Conservation (phyloP, 768 basidiomycete genomes). For the Sporobolomyces roseus region DNA sequence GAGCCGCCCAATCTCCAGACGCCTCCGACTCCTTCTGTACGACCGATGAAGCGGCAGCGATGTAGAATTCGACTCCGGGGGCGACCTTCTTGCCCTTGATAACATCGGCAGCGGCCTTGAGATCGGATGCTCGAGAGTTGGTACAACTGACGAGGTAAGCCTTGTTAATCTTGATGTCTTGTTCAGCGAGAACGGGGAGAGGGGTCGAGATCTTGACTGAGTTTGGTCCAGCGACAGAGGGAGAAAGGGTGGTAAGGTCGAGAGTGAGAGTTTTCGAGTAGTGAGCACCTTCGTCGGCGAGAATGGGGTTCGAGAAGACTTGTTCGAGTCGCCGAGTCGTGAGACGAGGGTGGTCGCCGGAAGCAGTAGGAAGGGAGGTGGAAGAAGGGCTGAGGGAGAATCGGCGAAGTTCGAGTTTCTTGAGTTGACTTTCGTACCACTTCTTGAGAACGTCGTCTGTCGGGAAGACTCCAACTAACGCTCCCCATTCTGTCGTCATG, state of each 20-base stretch:
- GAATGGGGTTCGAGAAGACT: conserved; percentile 55
- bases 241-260: conserved; percentile 87
- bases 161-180: conserved; percentile 80
- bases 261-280: conserved; percentile 86
- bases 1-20: conserved; percentile 78
- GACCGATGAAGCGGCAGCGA: conserved; percentile 86
- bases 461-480: conserved; percentile 90
- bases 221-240: conserved; percentile 95
- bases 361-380: conserved; percentile 46
- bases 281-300: conserved; percentile 71
- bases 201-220: conserved; percentile 96
- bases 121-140: conserved; percentile 91
- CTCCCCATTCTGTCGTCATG: conserved; percentile 99
- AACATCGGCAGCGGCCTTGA: conserved; percentile 86
- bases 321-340: conserved; percentile 67
- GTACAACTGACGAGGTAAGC: conserved; percentile 98
- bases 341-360: conserved; percentile 69
- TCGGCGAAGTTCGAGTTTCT: conserved; percentile 69
- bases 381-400: conserved; percentile 56
- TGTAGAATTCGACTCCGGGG: conserved; percentile 89
- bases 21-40: conserved; percentile 87
- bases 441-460: conserved; percentile 72
- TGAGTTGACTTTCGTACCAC: conserved; percentile 77
- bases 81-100: conserved; percentile 69
- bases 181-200: conserved; percentile 71